Percentiles rank a stretch among this genome's conserved stretches.
Evolutionary conservation across 1,284 basidiomycete species (phyloP).

Genomic region (Trichosporon sp.): DNA sequence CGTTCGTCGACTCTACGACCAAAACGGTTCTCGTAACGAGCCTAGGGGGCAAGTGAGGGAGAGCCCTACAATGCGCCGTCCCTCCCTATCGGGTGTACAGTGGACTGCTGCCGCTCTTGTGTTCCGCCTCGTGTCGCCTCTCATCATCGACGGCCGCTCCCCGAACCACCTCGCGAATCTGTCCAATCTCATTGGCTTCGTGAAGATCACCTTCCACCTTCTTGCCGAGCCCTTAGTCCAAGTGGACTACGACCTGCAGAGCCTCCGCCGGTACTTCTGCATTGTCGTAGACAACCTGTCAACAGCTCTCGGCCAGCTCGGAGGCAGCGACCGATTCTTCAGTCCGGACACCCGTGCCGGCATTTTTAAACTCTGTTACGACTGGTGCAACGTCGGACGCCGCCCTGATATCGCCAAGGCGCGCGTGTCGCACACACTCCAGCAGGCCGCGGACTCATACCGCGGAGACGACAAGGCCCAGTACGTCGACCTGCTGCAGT

Average conservation of each 20-base stretch:
- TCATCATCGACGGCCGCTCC: slow-evolving; percentile 71
- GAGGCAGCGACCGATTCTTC: slow-evolving; percentile 74
- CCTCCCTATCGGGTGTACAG: slow-evolving; percentile 74
- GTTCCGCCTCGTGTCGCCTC: slow-evolving; percentile 79
- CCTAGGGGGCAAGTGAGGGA: slow-evolving; percentile 13
- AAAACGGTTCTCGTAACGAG: slow-evolving; percentile 26
- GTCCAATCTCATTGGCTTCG: slow-evolving; percentile 79
- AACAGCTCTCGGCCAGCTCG: slow-evolving; percentile 71
- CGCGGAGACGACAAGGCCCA: slow-evolving; percentile 64
- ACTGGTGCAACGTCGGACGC: slow-evolving; percentile 87
- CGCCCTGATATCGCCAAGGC: slow-evolving; percentile 74
- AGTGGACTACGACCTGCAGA: slow-evolving; percentile 77
- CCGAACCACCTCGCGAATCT: slow-evolving; percentile 69
- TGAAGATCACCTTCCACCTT: slow-evolving; percentile 77
- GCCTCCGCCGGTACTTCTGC: slow-evolving; percentile 84
- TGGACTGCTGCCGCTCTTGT: slow-evolving; percentile 89
- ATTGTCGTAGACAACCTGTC: slow-evolving; percentile 84
- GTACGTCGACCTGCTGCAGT: slow-evolving; percentile 63
- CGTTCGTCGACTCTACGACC: slow-evolving; percentile 71
- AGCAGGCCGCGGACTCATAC: slow-evolving; percentile 64
- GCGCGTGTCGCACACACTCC: slow-evolving; percentile 73
- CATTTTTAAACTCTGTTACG: slow-evolving; percentile 83
- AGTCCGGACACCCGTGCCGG: slow-evolving; percentile 74
- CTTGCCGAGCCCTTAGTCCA: slow-evolving; percentile 71
- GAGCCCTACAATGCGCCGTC: slow-evolving; percentile 55